Conservation (phyloP, 2,329 filamentous ascomycete genomes). For the Arthrinium puccinioides region DNA sequence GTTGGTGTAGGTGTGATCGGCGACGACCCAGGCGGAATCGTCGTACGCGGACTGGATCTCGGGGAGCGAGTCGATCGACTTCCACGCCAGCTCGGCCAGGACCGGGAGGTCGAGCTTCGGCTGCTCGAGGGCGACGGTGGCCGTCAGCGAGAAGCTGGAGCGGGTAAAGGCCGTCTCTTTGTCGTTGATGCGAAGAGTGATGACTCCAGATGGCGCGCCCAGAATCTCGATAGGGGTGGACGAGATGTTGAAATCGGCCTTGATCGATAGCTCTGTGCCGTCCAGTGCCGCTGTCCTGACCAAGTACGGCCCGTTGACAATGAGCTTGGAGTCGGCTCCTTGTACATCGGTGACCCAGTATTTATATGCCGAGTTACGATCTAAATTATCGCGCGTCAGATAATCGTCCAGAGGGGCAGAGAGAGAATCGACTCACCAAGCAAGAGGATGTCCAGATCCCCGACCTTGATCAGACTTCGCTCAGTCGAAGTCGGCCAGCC, state of each 20-base stretch:
- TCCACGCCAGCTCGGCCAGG: conserved; percentile 56
- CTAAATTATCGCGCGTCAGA: too few relatives aligned
- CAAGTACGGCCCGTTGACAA: conserved; percentile 59
- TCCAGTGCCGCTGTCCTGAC: conserved; percentile 51
- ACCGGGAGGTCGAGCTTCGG: conserved; percentile 43
- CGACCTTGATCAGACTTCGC: conserved; percentile 10
- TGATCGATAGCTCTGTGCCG: conserved; percentile 50
- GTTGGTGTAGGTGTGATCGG: conserved; percentile 47
- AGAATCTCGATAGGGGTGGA: conserved; percentile 63
- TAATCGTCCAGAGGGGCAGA: too few relatives aligned
- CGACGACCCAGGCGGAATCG: conserved; percentile 59
- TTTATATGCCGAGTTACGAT: conserved; percentile 57
- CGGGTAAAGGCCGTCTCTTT: conserved; percentile 32
- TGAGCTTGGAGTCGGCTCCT: conserved; percentile 25
- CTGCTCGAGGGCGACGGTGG: conserved; percentile 7
- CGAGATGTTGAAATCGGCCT: conserved; percentile 66
- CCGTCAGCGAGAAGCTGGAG: conserved; percentile 23
- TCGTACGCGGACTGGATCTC: conserved; percentile 60
- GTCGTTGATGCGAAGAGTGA: conserved; percentile 55
- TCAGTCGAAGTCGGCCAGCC: conserved; percentile 9
- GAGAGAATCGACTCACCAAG: conserved; percentile 7
- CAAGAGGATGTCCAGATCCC: conserved; percentile 8
- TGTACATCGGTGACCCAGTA: conserved; percentile 53
- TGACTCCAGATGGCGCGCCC: conserved; percentile 43
- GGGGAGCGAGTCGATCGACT: conserved; percentile 62